Conservation (phyloP, 768 basidiomycete species). For the Pulveroboletus frians region DNA sequence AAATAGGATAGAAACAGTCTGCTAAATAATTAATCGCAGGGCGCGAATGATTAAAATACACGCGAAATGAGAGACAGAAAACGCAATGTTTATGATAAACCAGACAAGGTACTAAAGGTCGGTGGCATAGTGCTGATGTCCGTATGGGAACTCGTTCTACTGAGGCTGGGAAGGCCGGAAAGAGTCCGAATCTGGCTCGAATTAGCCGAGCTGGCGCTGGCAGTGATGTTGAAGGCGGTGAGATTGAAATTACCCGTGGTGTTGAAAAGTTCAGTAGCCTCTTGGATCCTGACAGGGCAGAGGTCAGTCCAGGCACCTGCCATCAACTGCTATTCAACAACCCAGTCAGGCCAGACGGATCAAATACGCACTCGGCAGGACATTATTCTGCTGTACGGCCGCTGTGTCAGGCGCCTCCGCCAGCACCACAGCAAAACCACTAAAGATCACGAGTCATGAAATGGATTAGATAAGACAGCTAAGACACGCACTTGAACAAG, state of each 20-base stretch:
- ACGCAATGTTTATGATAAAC: not conserved
- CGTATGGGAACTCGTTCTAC: constrained; percentile 5
- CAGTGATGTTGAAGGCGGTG: constrained; percentile 8
- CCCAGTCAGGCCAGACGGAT: not conserved
- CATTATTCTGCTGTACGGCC: constrained; percentile 14
- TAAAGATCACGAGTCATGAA: constrained; percentile 5
- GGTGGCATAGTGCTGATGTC: constrained; percentile 18
- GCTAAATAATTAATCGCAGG: not conserved
- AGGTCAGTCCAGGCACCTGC: constrained; percentile 19
- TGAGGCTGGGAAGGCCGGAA: not conserved
- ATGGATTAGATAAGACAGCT: not conserved
- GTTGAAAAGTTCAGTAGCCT: constrained; percentile 17
- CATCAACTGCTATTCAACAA: not conserved
- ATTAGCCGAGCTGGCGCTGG: not conserved
- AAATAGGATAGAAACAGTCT: not conserved
- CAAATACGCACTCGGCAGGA: constrained; percentile 18
- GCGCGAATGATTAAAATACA: not conserved
- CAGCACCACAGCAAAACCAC: constrained; percentile 30
- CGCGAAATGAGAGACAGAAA: not conserved
- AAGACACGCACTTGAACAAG: constrained; percentile 18
- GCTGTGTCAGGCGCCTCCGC: constrained; percentile 23
- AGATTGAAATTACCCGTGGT: constrained; percentile 16
- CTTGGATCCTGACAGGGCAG: constrained; percentile 15
- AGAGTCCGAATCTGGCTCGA: not conserved
- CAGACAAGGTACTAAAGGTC: constrained; percentile 8